phyloP scores from a whole-genome alignment of 2,329 filamentous ascomycete genomes.

The Aaosphaeria arxii region DNA sequence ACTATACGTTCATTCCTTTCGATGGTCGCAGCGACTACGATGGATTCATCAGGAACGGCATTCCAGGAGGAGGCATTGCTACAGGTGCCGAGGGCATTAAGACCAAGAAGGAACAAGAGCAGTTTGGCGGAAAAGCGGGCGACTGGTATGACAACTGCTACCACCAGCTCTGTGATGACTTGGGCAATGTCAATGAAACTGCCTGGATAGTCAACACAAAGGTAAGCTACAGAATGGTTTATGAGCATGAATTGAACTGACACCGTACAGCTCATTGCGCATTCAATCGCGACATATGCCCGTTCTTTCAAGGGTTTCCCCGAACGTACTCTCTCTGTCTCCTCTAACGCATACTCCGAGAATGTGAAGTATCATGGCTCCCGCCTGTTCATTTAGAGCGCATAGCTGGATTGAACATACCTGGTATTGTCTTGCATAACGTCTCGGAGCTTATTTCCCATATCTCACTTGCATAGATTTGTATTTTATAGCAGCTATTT shows the following conservation, averaged over 20 bases:
- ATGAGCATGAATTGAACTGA: neutral
- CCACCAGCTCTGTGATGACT: conserved; percentile 38
- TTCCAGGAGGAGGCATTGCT: conserved; percentile 40
- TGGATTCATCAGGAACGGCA: conserved; percentile 40
- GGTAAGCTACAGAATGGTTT: conserved; percentile 10
- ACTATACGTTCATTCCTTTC: conserved; percentile 39
- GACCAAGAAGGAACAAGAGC: conserved; percentile 33
- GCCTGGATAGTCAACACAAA: conserved; percentile 40
- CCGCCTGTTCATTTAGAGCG: conserved; percentile 26
- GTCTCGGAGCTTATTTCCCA: too few relatives aligned
- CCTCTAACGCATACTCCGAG: conserved; percentile 16
- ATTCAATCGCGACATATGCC: conserved; percentile 37
- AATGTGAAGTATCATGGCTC: conserved; percentile 31
- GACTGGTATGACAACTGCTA: conserved; percentile 40
- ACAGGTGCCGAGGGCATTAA: conserved; percentile 43
- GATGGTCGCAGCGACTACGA: conserved; percentile 42
- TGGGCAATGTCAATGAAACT: conserved; percentile 37
- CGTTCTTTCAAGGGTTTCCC: conserved; percentile 35
- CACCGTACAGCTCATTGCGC: conserved; percentile 29
- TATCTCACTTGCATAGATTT: too few relatives aligned
- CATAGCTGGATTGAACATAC: too few relatives aligned
- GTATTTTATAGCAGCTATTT: too few relatives aligned
- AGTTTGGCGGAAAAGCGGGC: conserved; percentile 39
- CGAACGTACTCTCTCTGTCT: conserved; percentile 18
- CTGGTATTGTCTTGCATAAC: neutral